Evolutionary conservation across 345 rosid genomes (phyloP).

Genomic region (Camelina laxa): DNA sequence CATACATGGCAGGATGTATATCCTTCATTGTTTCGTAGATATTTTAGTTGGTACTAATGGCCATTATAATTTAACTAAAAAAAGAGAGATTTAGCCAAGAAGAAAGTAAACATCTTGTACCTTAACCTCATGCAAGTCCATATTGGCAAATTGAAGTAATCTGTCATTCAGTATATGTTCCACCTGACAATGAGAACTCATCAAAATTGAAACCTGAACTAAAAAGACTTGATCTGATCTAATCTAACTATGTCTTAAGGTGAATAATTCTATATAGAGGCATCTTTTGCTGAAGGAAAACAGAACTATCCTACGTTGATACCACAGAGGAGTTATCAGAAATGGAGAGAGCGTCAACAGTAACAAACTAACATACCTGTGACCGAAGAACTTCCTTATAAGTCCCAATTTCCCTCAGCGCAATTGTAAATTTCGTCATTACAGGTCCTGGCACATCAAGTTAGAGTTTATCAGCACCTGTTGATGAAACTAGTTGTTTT

Average conservation of each 20-base stretch:
- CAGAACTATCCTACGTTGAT: neutral
- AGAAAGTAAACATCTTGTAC: slow-evolving; percentile 51
- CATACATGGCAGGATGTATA: slow-evolving; percentile 2
- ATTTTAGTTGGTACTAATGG: neutral
- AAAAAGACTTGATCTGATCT: slow-evolving; percentile 9
- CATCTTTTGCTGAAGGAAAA: neutral
- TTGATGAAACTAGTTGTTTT: slow-evolving; percentile 17
- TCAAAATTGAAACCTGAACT: slow-evolving; percentile 7
- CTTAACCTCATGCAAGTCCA: slow-evolving; percentile 93
- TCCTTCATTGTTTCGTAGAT: neutral
- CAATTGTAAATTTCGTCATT: slow-evolving; percentile 98
- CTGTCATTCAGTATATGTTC: slow-evolving; percentile 96
- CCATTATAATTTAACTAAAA: neutral
- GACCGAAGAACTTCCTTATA: slow-evolving; percentile 98
- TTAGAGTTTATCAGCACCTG: slow-evolving; percentile 31
- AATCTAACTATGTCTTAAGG: neutral
- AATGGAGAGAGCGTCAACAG: slow-evolving; percentile 7
- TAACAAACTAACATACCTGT: slow-evolving; percentile 58
- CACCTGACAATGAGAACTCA: slow-evolving; percentile 60
- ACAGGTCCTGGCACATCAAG: slow-evolving; percentile 77
- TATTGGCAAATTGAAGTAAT: slow-evolving; percentile 81
- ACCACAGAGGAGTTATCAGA: slow-evolving; percentile 22
- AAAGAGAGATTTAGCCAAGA: slow-evolving; percentile 11
- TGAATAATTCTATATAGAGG: slow-evolving; percentile 8
- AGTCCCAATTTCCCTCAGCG: slow-evolving; percentile 97